Percentiles rank a stretch among this genome's conserved stretches.
phyloP scores from a whole-genome alignment of 1,139 yeast genomes.

The Protomyces lactucae-debilis region DNA sequence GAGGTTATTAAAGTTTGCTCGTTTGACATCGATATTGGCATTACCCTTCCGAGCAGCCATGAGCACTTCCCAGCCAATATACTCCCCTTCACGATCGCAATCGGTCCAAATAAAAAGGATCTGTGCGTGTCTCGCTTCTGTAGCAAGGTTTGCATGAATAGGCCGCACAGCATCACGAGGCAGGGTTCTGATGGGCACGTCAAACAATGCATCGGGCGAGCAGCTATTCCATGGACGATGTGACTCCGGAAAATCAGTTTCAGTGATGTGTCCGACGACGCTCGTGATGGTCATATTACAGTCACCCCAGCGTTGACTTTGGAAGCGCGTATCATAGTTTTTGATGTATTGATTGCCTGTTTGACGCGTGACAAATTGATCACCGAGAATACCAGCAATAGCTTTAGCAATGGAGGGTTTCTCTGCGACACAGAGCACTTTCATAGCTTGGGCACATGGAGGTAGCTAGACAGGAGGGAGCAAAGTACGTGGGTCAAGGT shows the following conservation, averaged over 20 bases:
- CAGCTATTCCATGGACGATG: constrained; percentile 58
- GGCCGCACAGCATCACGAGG: constrained; percentile 44
- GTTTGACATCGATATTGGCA: constrained; percentile 47
- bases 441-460: constrained; percentile 44
- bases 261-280: constrained; percentile 77
- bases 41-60: constrained; percentile 62
- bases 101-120: constrained; percentile 94
- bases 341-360: constrained; percentile 61
- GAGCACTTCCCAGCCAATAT: constrained; percentile 81
- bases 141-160: constrained; percentile 64
- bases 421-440: constrained; percentile 90
- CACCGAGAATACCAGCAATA: constrained; percentile 69
- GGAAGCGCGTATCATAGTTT: constrained; percentile 64
- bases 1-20: constrained; percentile 85
- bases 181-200: constrained; percentile 56
- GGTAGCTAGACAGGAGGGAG: background rate
- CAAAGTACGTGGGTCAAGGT: no score
- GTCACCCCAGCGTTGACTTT: constrained; percentile 56
- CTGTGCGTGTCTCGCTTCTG: constrained; percentile 58
- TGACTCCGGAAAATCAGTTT: constrained; percentile 57
- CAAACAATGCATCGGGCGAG: constrained; percentile 60
- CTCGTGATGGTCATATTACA: constrained; percentile 89
- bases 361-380: constrained; percentile 53
- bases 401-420: constrained; percentile 92
- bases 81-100: constrained; percentile 97